These are phyloP conservation scores for Talaromyces funiculosus DNA, from an alignment of 2,329 filamentous ascomycete genomes.

Conservation along the genomic window DNA sequence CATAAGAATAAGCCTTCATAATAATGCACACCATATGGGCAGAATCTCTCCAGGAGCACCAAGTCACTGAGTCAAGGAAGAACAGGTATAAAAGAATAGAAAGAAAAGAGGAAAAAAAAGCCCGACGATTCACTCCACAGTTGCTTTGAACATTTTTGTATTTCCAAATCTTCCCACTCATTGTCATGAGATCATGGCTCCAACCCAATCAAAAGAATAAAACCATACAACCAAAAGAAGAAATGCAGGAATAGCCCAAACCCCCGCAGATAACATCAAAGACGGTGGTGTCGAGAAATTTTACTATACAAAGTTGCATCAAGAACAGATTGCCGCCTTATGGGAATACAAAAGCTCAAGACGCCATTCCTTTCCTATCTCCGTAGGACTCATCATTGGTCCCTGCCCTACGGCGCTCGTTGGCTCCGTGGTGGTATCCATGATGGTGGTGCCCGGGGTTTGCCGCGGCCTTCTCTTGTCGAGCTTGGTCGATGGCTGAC, in stretches of 20 bases:
- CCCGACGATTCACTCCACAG: constrained; percentile 6
- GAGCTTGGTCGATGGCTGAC: constrained; percentile 81
- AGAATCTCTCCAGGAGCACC: constrained; percentile 6
- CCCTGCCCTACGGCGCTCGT: constrained; percentile 39
- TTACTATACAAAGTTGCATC: constrained; percentile 27
- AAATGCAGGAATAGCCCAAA: constrained; percentile 36
- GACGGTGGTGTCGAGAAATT: constrained; percentile 32
- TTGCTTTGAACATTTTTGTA: constrained; percentile 9
- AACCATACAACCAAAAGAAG: constrained; percentile 19
- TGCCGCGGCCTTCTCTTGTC: constrained; percentile 68
- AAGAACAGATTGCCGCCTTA: constrained; percentile 11
- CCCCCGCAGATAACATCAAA: constrained; percentile 28
- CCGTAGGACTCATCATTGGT: constrained; percentile 39
- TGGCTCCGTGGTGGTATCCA: constrained; percentile 28
- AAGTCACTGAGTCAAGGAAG: constrained; percentile 16
- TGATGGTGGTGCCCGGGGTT: constrained; percentile 30
- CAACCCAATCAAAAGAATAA: constrained; percentile 3
- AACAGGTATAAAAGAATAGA: not conserved
- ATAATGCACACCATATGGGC: constrained; percentile 7
- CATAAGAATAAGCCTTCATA: not conserved
- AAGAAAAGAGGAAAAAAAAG: constrained; percentile 13
- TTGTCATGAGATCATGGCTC: constrained; percentile 8
- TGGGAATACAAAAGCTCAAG: constrained; percentile 21
- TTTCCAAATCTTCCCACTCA: constrained; percentile 5
- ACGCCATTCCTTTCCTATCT: constrained; percentile 36